Evolutionary conservation across 495 filamentous ascomycete species (phyloP).

Genomic region (Tuber aestivum): DNA sequence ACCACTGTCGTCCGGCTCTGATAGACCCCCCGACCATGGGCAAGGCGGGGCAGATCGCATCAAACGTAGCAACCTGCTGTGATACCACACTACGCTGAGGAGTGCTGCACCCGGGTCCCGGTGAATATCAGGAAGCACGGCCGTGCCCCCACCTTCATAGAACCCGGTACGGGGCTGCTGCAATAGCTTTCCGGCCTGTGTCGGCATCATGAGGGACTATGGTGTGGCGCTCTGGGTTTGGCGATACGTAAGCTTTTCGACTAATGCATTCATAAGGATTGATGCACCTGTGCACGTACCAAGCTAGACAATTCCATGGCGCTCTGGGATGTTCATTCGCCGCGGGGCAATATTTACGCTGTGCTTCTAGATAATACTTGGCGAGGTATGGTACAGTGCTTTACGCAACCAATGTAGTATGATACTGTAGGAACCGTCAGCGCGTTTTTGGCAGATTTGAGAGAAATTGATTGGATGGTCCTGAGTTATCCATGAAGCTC

Average conservation of each 20-base stretch:
- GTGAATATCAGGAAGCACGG: neutral
- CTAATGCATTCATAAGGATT: neutral
- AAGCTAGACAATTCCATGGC: neutral
- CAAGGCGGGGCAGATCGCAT: too few species aligned
- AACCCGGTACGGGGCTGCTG: neutral
- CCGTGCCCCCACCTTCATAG: neutral
- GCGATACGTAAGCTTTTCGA: neutral
- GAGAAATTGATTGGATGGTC: too few species aligned
- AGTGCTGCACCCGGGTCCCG: too few species aligned
- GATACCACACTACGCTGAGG: too few species aligned
- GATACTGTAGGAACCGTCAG: too few species aligned
- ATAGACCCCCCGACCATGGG: too few species aligned
- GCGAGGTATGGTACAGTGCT: neutral
- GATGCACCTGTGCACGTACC: neutral
- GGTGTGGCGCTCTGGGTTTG: neutral
- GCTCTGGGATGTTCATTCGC: neutral
- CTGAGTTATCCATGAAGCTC: too few species aligned
- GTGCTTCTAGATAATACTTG: neutral
- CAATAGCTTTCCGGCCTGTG: neutral
- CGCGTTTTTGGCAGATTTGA: too few species aligned
- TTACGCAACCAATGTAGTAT: too few species aligned
- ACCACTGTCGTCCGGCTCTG: too few species aligned
- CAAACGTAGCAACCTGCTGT: too few species aligned
- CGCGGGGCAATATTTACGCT: too few species aligned
- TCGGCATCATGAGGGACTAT: neutral